Evolutionary conservation across 495 filamentous ascomycete genomes (phyloP), one percentile per base, ranked within the genome.

Genomic region (Penicillium longicatenatum): DNA sequence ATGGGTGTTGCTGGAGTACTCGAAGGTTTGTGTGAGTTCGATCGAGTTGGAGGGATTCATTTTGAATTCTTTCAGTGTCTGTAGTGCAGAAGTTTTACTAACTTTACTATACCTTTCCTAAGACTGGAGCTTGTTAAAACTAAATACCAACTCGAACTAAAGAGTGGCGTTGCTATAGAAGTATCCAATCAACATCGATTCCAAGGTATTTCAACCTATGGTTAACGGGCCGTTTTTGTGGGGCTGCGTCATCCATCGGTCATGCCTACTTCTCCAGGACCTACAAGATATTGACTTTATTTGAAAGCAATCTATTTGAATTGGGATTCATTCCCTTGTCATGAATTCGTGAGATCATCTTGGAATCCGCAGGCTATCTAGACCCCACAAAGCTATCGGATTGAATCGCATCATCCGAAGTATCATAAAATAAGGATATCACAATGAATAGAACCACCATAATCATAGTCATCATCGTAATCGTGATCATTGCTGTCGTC

Each of bases 1-100:
- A 21, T 67, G 60, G 17, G 66, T 66, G 7, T 52, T 6, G 29
- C 42, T 69, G 16, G 52, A 50, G 53, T 68, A 55, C 35, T 51
- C 26, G 54, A 73, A 73, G 47, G 60, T 66, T 53, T 67, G 60
- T 20, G 57, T 55, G 22, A 71, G 68, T 33, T 37, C 10, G 26
- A 54, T 54, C 9, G 35, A 1, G 0, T 31, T n/a, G 29, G 20
- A 24, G 14, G 45, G 16, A 30, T 12, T 10, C 45, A 48, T 48
- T 14, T 48, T 30, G 7, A 35, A 14, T 0, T 8, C 11, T 12
- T 35, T 35, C 31, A 35, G 3, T 9, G 4, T 35, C 12, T 26
- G 26, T 4, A 26, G 3, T 26, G 26, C 7, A 26, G 26, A 26
- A 26, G 1, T 4, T 26, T 6, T 26, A n/a, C n/a, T 26, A 6